A percentile compares a stretch with the other conserved stretches of the same genome.
Conservation (phyloP, 1,284 basidiomycete species). For the Sanguinoderma infundibulare region DNA sequence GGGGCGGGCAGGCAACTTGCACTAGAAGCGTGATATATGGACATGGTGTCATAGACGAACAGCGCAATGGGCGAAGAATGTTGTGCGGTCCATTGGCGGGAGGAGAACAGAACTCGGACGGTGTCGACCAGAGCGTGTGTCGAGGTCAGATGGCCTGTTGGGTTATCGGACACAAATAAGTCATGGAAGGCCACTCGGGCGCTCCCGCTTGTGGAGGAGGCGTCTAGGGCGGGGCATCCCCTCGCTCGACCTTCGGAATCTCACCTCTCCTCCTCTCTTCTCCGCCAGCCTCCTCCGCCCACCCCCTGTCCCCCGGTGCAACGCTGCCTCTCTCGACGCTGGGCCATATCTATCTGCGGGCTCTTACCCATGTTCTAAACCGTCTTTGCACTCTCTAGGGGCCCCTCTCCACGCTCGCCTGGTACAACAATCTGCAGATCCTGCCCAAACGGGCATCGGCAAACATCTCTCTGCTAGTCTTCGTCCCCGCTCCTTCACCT, state of each 20-base stretch:
- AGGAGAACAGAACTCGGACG: background rate
- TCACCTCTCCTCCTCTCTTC: constrained; percentile 1
- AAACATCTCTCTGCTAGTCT: constrained; percentile 18
- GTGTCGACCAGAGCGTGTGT: background rate
- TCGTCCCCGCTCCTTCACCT: constrained; percentile 1
- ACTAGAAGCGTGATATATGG: constrained; percentile 4
- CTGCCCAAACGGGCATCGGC: constrained; percentile 17
- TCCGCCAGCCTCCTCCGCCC: background rate
- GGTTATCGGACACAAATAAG: background rate
- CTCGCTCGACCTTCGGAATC: too few relatives aligned
- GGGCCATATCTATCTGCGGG: background rate
- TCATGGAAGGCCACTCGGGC: constrained; percentile 1
- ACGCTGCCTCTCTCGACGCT: background rate
- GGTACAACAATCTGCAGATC: constrained; percentile 12
- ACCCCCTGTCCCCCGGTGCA: background rate
- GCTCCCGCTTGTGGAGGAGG: too few relatives aligned
- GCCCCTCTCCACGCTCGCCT: constrained; percentile 1
- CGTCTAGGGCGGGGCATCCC: too few relatives aligned
- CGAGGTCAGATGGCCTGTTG: constrained; percentile 2
- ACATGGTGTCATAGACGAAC: constrained; percentile 2
- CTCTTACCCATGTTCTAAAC: background rate
- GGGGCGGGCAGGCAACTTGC: background rate
- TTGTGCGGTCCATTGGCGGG: background rate
- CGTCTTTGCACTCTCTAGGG: background rate
- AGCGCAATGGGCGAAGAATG: background rate